These are phyloP conservation scores for Kodamaea fungicola DNA, from an alignment of 1,139 yeast species.

Conservation along the genomic window DNA sequence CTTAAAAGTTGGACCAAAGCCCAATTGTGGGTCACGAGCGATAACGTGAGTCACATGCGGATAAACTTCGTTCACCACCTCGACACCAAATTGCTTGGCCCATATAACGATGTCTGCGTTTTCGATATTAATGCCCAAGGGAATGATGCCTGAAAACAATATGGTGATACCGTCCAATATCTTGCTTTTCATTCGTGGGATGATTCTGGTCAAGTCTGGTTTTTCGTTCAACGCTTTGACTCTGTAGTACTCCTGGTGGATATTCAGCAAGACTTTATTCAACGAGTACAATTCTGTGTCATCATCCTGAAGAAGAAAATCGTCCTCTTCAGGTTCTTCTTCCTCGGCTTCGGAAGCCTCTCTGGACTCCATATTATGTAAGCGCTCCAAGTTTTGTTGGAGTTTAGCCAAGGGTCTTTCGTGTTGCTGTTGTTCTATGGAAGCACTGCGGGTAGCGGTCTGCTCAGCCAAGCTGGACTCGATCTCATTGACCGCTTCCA, in stretches of 20 bases:
- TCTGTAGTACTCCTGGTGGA: conserved; percentile 67
- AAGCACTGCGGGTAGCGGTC: conserved; percentile 53
- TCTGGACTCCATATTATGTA: conserved; percentile 23
- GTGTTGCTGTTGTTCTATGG: conserved; percentile 63
- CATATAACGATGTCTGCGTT: conserved; percentile 84
- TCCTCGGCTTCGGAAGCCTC: conserved; percentile 17
- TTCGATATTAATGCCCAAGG: conserved; percentile 68
- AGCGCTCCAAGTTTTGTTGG: conserved; percentile 69
- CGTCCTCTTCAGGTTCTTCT: conserved; percentile 36
- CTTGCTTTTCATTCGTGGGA: conserved; percentile 66
- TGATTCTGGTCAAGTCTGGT: conserved; percentile 64
- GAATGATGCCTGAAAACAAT: conserved; percentile 83
- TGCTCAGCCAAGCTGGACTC: conserved; percentile 46
- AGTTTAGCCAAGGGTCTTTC: conserved; percentile 81
- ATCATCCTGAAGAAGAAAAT: conserved; percentile 67
- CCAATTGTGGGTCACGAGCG: conserved; percentile 54
- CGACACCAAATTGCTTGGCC: conserved; percentile 91
- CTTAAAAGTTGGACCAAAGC: conserved; percentile 54
- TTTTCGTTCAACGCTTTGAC: conserved; percentile 26
- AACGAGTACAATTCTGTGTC: conserved; percentile 71
- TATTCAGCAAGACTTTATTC: conserved; percentile 56
- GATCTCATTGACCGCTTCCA: conserved; percentile 34
- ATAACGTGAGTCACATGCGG: conserved; percentile 86
- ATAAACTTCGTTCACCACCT: conserved; percentile 69
- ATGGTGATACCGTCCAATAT: conserved; percentile 71